A percentile compares a stretch with the other conserved stretches of the same genome.
Evolutionary conservation across 495 filamentous ascomycete species (phyloP).

Genomic region (Niebla homalea): DNA sequence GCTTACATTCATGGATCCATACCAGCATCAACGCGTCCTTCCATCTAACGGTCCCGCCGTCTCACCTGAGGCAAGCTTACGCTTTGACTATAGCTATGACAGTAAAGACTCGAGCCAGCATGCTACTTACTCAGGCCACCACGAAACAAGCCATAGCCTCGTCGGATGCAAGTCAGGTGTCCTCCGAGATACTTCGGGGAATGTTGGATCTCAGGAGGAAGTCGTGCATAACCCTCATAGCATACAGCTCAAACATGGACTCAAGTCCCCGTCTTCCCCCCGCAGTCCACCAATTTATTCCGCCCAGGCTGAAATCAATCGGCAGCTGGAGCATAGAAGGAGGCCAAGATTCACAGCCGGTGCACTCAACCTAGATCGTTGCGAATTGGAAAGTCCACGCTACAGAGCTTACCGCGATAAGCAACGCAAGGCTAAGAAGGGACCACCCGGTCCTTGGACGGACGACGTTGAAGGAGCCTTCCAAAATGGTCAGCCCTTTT

Average conservation of each 20-base stretch:
- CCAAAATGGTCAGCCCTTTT: constrained; percentile 56
- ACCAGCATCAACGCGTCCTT: constrained; percentile 21
- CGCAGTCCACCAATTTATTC: neutral
- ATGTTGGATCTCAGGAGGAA: neutral
- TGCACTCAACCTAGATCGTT: neutral
- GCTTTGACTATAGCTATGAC: constrained; percentile 6
- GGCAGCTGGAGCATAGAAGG: neutral
- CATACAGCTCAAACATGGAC: constrained; percentile 5
- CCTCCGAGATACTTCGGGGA: constrained; percentile 21
- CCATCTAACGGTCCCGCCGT: constrained; percentile 29
- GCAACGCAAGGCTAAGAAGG: constrained; percentile 37
- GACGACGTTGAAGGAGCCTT: constrained; percentile 77
- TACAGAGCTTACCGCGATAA: constrained; percentile 54
- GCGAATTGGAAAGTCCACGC: constrained; percentile 15
- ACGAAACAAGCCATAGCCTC: constrained; percentile 4
- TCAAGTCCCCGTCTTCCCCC: neutral
- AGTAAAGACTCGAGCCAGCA: neutral
- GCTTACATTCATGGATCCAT: constrained; percentile 13
- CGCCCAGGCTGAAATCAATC: constrained; percentile 4
- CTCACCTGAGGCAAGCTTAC: neutral
- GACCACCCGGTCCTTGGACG: constrained; percentile 57
- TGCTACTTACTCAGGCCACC: constrained; percentile 1
- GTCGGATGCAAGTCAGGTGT: constrained; percentile 4
- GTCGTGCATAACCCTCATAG: neutral
- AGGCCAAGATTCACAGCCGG: neutral